These are phyloP conservation scores for Candida adriatica DNA, from an alignment of 805 yeast genomes.

Conservation along the genomic window DNA sequence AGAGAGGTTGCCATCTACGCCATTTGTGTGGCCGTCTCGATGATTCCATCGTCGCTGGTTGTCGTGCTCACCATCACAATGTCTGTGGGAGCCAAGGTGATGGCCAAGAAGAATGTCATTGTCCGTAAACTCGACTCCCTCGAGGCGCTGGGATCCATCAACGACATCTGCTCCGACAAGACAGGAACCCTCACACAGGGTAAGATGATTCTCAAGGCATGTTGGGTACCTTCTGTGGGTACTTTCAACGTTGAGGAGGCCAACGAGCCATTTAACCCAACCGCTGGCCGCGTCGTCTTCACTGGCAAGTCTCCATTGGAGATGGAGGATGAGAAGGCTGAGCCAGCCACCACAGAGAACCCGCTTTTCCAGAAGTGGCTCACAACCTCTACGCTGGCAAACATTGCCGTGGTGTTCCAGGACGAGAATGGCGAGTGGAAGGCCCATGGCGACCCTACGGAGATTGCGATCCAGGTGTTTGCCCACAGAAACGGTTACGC, in stretches of 20 bases:
- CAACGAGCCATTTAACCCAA: constrained; percentile 59
- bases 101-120: constrained; percentile 62
- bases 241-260: constrained; percentile 47
- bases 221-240: constrained; percentile 63
- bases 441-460: constrained; percentile 87
- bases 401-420: constrained; percentile 61
- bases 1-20: constrained; percentile 84
- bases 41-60: constrained; percentile 76
- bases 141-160: constrained; percentile 74
- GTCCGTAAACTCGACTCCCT: constrained; percentile 72
- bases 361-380: constrained; percentile 40
- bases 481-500: constrained; percentile 49
- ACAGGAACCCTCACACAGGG: constrained; percentile 82
- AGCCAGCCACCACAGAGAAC: constrained; percentile 1
- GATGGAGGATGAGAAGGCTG: constrained; percentile 8
- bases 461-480: constrained; percentile 80
- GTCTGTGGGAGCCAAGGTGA: constrained; percentile 74
- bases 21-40: constrained; percentile 70
- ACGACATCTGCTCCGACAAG: constrained; percentile 76
- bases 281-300: constrained; percentile 37
- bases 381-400: constrained; percentile 66
- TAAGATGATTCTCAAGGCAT: constrained; percentile 65
- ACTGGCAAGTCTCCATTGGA: constrained; percentile 14
- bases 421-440: constrained; percentile 50
- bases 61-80: constrained; percentile 81